These are phyloP conservation scores for Jaminaea rosea DNA, from an alignment of 1,284 basidiomycete genomes.

Conservation along the genomic window DNA sequence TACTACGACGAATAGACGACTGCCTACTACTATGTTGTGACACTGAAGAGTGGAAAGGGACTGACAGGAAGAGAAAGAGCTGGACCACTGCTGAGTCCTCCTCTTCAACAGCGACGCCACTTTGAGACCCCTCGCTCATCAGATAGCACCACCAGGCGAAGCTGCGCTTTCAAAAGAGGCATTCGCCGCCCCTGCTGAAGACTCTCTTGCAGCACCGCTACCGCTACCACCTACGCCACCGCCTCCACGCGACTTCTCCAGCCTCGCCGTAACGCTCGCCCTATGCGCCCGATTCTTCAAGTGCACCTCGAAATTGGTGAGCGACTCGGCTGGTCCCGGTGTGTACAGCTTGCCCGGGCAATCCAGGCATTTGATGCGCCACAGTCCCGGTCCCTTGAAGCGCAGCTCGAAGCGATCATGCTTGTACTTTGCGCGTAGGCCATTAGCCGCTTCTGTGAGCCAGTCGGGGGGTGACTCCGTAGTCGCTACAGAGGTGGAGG, in stretches of 20 bases:
- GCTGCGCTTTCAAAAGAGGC: not conserved
- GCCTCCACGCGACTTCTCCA: not conserved
- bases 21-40: no score
- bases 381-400: conserved; percentile 53
- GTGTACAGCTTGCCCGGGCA: conserved; percentile 94
- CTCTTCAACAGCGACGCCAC: not conserved
- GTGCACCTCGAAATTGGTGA: conserved; percentile 88
- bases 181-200: not conserved
- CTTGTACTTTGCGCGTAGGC: conserved; percentile 64
- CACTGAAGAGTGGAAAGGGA: no score
- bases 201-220: not conserved
- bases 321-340: conserved; percentile 76
- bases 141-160: not conserved
- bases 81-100: not conserved
- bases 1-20: no score
- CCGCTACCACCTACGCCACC: not conserved
- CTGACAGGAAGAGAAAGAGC: not conserved
- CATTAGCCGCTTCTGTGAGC: conserved; percentile 59
- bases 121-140: not conserved
- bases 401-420: conserved; percentile 62
- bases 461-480: conserved; percentile 56
- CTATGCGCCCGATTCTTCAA: conserved; percentile 67
- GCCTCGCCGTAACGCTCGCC: conserved; percentile 19
- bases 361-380: conserved; percentile 87
- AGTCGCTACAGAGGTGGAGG: not conserved